Percentiles rank a stretch among this genome's conserved stretches.
Evolutionary conservation across 2,329 filamentous ascomycete species (phyloP).

Genomic region (Cladophialophora immunda): DNA sequence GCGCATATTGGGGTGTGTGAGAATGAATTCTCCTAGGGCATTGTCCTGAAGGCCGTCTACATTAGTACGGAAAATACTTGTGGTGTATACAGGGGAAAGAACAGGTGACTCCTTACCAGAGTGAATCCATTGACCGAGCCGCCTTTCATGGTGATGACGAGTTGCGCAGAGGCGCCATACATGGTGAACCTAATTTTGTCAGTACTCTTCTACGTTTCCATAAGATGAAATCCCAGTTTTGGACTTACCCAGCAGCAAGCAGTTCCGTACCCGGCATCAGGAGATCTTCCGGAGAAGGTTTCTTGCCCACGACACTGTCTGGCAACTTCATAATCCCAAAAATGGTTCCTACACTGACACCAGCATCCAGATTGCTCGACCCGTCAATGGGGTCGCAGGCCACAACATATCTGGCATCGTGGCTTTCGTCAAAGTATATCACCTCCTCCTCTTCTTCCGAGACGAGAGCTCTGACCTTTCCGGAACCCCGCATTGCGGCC

Average conservation of each 20-base stretch:
- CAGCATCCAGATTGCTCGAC: slow-evolving; percentile 95
- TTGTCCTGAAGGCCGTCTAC: slow-evolving; percentile 65
- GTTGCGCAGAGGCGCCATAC: slow-evolving; percentile 96
- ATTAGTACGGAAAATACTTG: not conserved
- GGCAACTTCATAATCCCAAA: slow-evolving; percentile 92
- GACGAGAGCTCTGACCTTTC: slow-evolving; percentile 89
- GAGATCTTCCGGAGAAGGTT: slow-evolving; percentile 74
- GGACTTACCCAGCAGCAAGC: slow-evolving; percentile 64
- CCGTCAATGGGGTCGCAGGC: slow-evolving; percentile 98
- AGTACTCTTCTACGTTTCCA: slow-evolving; percentile 4
- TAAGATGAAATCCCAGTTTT: not conserved
- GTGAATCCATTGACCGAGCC: slow-evolving; percentile 97
- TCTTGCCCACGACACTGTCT: slow-evolving; percentile 67
- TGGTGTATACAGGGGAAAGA: too few relatives aligned
- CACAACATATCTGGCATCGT: slow-evolving; percentile 84
- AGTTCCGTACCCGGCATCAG: slow-evolving; percentile 90
- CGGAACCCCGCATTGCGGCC: slow-evolving; percentile 90
- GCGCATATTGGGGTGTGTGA: slow-evolving; percentile 93
- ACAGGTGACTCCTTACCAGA: slow-evolving; percentile 55
- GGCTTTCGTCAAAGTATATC: slow-evolving; percentile 82
- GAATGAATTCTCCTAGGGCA: slow-evolving; percentile 96
- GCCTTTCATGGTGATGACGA: slow-evolving; percentile 96
- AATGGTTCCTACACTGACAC: slow-evolving; percentile 91
- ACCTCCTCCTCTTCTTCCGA: slow-evolving; percentile 96
- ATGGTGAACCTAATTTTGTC: slow-evolving; percentile 86